phyloP scores from a whole-genome alignment of 2,329 filamentous ascomycete genomes.

The Cadophora gregata region DNA sequence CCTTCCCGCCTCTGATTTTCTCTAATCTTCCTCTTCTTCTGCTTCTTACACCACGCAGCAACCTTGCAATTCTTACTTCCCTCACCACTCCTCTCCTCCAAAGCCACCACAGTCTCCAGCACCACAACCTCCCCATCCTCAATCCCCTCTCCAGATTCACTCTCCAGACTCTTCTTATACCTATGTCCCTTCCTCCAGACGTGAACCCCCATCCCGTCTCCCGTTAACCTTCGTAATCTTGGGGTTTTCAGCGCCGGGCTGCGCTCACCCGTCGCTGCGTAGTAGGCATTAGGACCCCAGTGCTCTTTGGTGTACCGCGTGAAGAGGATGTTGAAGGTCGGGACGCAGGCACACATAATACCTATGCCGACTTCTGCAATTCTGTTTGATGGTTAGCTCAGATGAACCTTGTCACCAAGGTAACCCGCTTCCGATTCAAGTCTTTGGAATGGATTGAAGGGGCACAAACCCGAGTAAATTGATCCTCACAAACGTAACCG shows the following conservation, averaged over 20 bases:
- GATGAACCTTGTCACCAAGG: background rate
- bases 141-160: background rate
- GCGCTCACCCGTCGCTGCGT: background rate
- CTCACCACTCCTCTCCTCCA: background rate
- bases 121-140: background rate
- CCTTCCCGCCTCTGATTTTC: background rate
- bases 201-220: background rate
- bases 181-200: slow-evolving; percentile 5
- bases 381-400: slow-evolving; percentile 15
- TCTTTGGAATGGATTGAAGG: background rate
- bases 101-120: background rate
- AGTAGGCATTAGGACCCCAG: background rate
- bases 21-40: background rate
- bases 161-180: background rate
- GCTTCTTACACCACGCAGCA: background rate
- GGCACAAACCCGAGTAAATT: slow-evolving; percentile 38
- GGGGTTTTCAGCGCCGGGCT: background rate
- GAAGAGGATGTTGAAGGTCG: slow-evolving; percentile 36
- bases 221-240: background rate
- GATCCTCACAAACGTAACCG: slow-evolving; percentile 18
- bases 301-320: slow-evolving; percentile 10
- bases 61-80: background rate
- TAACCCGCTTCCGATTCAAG: too few relatives aligned
- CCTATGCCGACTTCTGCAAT: slow-evolving; percentile 40
- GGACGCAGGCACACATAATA: slow-evolving; percentile 42